phyloP scores from a whole-genome alignment of 2,329 filamentous ascomycete genomes.

The Alternaria conjuncta region DNA sequence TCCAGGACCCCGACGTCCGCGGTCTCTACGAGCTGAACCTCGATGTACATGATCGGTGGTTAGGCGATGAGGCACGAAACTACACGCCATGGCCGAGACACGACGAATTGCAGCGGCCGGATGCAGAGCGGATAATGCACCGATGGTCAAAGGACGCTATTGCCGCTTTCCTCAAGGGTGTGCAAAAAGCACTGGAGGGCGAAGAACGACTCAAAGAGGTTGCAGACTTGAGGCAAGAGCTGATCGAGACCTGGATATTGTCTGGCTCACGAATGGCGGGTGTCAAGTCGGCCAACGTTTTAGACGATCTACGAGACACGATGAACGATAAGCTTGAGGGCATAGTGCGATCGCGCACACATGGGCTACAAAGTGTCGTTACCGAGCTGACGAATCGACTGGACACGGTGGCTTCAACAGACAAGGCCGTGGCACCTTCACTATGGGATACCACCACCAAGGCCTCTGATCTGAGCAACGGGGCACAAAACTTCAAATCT shows the following conservation, averaged over 20 bases:
- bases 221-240: slow-evolving; percentile 70
- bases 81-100: slow-evolving; percentile 89
- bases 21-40: slow-evolving; percentile 73
- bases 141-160: slow-evolving; percentile 51
- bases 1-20: slow-evolving; percentile 73
- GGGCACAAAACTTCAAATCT: slow-evolving; percentile 72
- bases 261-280: slow-evolving; percentile 69
- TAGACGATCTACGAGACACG: slow-evolving; percentile 70
- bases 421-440: slow-evolving; percentile 53
- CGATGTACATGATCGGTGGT: slow-evolving; percentile 80
- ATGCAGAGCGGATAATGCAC: slow-evolving; percentile 50
- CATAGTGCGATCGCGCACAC: slow-evolving; percentile 68
- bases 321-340: slow-evolving; percentile 72
- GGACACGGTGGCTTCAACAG: slow-evolving; percentile 60
- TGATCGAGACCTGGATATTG: slow-evolving; percentile 78
- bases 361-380: slow-evolving; percentile 69
- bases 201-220: slow-evolving; percentile 72
- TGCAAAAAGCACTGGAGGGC: slow-evolving; percentile 64
- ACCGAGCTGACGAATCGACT: slow-evolving; percentile 68
- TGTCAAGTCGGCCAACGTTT: slow-evolving; percentile 71
- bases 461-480: slow-evolving; percentile 69
- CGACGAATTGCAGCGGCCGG: slow-evolving; percentile 64
- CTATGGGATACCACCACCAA: slow-evolving; percentile 74
- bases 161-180: slow-evolving; percentile 59
- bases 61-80: slow-evolving; percentile 79